Base-by-base conservation (phyloP, 805 yeast genomes). In the Suhomyces pyralidae region DNA sequence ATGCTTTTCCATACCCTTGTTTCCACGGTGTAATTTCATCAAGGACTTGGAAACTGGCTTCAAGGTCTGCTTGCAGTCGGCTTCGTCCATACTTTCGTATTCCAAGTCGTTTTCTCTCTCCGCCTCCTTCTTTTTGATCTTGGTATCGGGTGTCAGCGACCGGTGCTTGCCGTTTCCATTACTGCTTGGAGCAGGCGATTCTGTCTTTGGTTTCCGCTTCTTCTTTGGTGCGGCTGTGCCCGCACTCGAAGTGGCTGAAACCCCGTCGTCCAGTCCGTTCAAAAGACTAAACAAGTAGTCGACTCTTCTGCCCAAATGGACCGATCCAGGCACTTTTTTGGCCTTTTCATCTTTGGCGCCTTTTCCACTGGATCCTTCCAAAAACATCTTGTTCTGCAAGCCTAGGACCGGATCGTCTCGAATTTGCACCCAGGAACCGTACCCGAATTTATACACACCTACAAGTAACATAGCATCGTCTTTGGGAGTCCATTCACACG, bases 341-440 rank as follows among this genome's bases (percentile, higher is more conserved):
- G 75, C 59, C 45, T 67, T 66, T 40, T 68, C 60, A 38, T 60
- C 57, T 45, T 61, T 58, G 14, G 53, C 52, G 5, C 48, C 61
- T 47, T 56, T 58, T 3, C 48, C 51, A 45, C 61, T 54, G 19
- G 61, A 44, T 15, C 59, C 57, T 51, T 81, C 86, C 60, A 94
- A 76, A 62, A 83, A 94, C 58, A 94, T 73, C 74, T 90, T 94
- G 60, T 90, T 90, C 55, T 90, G 88, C 55, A 94, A 76, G 9
- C 91, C 92, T 53, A 94, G 77, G 49, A 90, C 80, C 1, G 99
- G 98, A 70, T 94, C 99, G 71, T 94, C 99, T 64, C 99, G 79
- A 45, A 94, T 92, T 63, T 88, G 92, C 2, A 80, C 67, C 99
- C 99, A 94, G 1, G 97, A 85, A 15, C 98, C 98, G 68, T 90